These are phyloP conservation scores for Panaeolus papilionaceus DNA, from an alignment of 768 basidiomycete genomes.

Conservation along the genomic window DNA sequence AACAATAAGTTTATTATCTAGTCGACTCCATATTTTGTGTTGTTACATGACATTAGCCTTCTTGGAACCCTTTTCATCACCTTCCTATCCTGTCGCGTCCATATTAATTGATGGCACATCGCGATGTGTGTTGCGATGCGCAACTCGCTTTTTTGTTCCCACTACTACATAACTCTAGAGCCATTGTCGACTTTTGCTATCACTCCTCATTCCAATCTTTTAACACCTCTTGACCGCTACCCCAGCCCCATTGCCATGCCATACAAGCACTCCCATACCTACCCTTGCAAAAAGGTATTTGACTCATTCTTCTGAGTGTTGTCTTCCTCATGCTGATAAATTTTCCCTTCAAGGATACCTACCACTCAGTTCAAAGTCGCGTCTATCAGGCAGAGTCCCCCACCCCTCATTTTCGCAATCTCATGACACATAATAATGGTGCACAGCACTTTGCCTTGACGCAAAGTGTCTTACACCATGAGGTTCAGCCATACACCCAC, in stretches of 20 bases:
- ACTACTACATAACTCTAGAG: neutral
- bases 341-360: neutral
- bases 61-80: neutral
- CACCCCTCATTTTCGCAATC: constrained; percentile 5
- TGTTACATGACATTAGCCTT: neutral
- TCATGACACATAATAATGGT: constrained; percentile 11
- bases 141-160: neutral
- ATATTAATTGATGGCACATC: constrained; percentile 1
- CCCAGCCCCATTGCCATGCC: neutral
- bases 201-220: no score
- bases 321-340: neutral
- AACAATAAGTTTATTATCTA: neutral
- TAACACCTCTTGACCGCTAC: no score
- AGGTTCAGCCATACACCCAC: constrained; percentile 2
- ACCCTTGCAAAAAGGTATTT: neutral
- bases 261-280: neutral
- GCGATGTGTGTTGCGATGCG: no score
- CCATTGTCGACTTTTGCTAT: neutral
- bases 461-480: neutral
- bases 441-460: constrained; percentile 7
- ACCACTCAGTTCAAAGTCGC: neutral
- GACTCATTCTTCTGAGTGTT: neutral
- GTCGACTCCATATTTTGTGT: neutral
- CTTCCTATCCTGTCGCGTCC: neutral
- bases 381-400: neutral